Evolutionary conservation across 805 yeast genomes (phyloP).

Genomic region (Zygosaccharomyces lentus): DNA sequence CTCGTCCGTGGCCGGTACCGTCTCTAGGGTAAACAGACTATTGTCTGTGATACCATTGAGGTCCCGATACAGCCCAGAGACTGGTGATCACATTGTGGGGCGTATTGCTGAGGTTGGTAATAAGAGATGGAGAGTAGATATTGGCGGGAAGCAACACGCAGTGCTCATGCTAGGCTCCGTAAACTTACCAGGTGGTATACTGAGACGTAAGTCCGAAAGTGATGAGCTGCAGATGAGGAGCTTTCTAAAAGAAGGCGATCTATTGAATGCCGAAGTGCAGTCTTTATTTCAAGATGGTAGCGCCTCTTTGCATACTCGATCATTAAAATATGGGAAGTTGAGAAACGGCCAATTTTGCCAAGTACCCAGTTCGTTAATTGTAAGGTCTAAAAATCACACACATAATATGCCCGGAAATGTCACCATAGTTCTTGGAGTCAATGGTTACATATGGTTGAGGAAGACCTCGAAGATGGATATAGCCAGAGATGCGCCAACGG

Average conservation of each 20-base stretch:
- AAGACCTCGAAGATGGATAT: constrained; percentile 47
- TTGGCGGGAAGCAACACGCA: constrained; percentile 93
- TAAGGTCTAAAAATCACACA: constrained; percentile 83
- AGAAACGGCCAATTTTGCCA: constrained; percentile 81
- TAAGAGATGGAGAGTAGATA: constrained; percentile 94
- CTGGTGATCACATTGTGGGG: constrained; percentile 95
- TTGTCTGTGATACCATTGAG: constrained; percentile 80
- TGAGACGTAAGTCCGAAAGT: constrained; percentile 88
- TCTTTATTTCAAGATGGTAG: constrained; percentile 83
- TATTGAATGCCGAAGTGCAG: constrained; percentile 94
- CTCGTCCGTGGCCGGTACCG: constrained; percentile 89
- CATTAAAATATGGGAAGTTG: constrained; percentile 89
- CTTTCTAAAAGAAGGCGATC: constrained; percentile 91
- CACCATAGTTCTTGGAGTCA: constrained; percentile 85
- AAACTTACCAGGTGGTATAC: constrained; percentile 93
- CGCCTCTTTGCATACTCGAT: constrained; percentile 91
- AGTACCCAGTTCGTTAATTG: constrained; percentile 78
- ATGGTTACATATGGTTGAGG: constrained; percentile 90
- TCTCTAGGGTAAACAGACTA: constrained; percentile 79
- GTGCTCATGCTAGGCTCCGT: constrained; percentile 91
- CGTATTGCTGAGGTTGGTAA: constrained; percentile 91
- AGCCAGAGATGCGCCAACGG: constrained; percentile 30
- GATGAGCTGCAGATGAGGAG: constrained; percentile 96
- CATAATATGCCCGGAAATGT: constrained; percentile 92
- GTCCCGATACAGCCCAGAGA: constrained; percentile 87